Percentiles rank a stretch among this genome's conserved stretches.
Conservation (phyloP, 345 rosid species). For the Alliaria petiolata region DNA sequence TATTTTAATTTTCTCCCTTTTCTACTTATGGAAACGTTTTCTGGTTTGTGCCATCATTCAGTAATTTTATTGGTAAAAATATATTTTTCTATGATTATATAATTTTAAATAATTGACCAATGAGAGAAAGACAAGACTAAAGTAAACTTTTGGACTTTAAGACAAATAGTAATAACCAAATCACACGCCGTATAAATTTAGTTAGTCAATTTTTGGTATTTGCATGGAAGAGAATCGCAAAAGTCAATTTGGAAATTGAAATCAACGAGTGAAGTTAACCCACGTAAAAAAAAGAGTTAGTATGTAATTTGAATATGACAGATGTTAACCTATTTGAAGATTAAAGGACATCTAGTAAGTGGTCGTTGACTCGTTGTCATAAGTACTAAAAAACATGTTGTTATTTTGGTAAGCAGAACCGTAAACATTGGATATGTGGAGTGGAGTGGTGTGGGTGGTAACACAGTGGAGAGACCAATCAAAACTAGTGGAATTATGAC, state of each 20-base stretch:
- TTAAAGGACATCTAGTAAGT: conserved; percentile 4
- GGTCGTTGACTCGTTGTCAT: conserved; percentile 24
- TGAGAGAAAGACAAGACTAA: conserved; percentile 18
- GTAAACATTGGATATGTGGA: conserved; percentile 21
- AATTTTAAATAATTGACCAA: conserved; percentile 9
- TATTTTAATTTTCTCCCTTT: not conserved
- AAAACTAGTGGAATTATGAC: conserved; percentile 34
- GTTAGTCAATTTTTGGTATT: conserved; percentile 29
- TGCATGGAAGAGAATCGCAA: conserved; percentile 34
- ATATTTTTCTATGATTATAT: conserved; percentile 2
- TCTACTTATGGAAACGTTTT: not conserved
- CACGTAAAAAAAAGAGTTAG: conserved; percentile 17
- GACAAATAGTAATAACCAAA: conserved; percentile 16
- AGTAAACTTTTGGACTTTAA: conserved; percentile 8
- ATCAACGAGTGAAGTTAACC: conserved; percentile 30
- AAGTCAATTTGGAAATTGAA: conserved; percentile 29
- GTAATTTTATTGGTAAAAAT: conserved; percentile 4
- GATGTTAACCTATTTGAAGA: not conserved
- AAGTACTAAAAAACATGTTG: not conserved
- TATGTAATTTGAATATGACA: conserved; percentile 15
- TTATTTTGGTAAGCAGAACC: conserved; percentile 25
- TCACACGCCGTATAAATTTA: conserved; percentile 23
- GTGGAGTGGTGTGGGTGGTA: conserved; percentile 32
- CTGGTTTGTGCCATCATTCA: conserved; percentile 9
- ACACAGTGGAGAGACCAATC: conserved; percentile 34